A percentile compares a stretch with the other conserved stretches of the same genome.
Evolutionary conservation across 441 rosid species (phyloP).

Genomic region (Biscutella laevigata): DNA sequence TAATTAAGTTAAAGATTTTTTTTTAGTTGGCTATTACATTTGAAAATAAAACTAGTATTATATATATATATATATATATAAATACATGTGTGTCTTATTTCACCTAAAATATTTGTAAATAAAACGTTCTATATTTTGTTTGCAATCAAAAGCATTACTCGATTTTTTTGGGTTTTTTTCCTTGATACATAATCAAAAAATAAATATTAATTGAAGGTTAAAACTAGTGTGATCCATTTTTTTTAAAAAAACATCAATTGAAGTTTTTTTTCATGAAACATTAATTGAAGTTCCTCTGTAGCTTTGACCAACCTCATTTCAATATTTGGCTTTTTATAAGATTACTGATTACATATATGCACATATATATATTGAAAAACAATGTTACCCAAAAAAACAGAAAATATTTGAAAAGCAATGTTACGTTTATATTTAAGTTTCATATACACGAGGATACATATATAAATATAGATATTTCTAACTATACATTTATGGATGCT

Average conservation of each 20-base stretch:
- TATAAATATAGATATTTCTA: background rate
- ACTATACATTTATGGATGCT: conserved; percentile 7
- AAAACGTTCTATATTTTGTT: no score
- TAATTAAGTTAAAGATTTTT: no score
- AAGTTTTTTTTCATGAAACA: conserved; percentile 1
- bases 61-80: background rate
- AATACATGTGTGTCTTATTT: background rate
- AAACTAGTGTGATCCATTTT: background rate
- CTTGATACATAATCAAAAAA: background rate
- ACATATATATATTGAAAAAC: no score
- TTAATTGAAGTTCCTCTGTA: conserved; percentile 2
- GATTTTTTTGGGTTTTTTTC: background rate
- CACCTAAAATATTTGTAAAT: background rate
- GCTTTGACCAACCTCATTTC: conserved; percentile 10
- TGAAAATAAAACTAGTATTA: background rate
- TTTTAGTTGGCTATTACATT: no score
- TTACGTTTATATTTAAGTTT: background rate
- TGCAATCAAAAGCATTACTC: background rate
- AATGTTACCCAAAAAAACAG: no score
- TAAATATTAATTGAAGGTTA: background rate
- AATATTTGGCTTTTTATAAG: no score
- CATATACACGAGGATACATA: background rate
- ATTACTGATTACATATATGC: background rate
- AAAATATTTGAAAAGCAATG: background rate
- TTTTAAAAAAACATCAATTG: conserved; percentile 3